A percentile compares a stretch with the other conserved stretches of the same genome.
phyloP scores from a whole-genome alignment of 306 rosid species.

The Oemleria cerasiformis region DNA sequence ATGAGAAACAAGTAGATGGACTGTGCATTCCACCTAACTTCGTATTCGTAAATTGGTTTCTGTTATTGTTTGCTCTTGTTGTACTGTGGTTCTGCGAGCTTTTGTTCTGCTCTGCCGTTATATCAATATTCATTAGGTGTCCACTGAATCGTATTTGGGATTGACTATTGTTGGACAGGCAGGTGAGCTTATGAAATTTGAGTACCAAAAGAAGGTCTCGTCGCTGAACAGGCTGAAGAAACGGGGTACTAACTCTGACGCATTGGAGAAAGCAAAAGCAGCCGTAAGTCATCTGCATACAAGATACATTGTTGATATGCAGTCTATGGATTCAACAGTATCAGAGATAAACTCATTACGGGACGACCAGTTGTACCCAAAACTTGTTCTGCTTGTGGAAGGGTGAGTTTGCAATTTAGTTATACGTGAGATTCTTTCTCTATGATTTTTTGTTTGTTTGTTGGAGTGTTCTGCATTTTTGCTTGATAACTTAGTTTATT shows the following conservation, averaged over 20 bases:
- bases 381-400: conserved; percentile 78
- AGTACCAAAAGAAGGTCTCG: conserved; percentile 80
- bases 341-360: conserved; percentile 86
- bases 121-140: neutral
- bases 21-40: neutral
- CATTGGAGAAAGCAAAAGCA: conserved; percentile 88
- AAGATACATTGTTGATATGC: conserved; percentile 97
- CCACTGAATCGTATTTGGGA: conserved; percentile 16
- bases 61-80: neutral
- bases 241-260: conserved; percentile 57
- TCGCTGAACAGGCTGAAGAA: conserved; percentile 73
- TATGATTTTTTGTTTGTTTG: too few relatives aligned
- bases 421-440: too few relatives aligned
- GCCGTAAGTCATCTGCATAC: conserved; percentile 93
- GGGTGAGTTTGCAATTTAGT: conserved; percentile 51
- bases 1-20: neutral
- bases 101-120: neutral
- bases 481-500: neutral
- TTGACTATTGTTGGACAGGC: conserved; percentile 56
- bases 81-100: neutral
- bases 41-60: neutral
- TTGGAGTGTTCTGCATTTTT: neutral
- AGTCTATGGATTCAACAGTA: conserved; percentile 97
- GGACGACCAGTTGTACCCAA: conserved; percentile 77
- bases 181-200: conserved; percentile 86